Conservation (phyloP, 768 basidiomycete species). For the Strobilomyces dryophilus region DNA sequence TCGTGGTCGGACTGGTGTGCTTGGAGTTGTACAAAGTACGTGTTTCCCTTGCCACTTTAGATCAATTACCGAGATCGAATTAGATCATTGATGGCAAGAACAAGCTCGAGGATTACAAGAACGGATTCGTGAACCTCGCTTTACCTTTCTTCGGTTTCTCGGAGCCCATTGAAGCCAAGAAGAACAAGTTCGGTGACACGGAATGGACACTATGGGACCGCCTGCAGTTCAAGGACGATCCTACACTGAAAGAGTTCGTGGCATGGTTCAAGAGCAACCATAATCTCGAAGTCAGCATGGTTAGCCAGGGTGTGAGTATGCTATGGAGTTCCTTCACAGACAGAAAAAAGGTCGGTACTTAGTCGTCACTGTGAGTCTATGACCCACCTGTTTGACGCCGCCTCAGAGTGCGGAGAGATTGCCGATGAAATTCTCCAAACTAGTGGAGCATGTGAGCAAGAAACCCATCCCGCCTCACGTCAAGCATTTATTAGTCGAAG, state of each 20-base stretch:
- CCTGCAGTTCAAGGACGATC: conserved; percentile 87
- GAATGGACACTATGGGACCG: conserved; percentile 99
- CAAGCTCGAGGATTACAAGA: conserved; percentile 94
- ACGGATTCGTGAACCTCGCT: conserved; percentile 96
- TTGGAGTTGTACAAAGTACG: conserved; percentile 93
- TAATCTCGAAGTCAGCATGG: conserved; percentile 88
- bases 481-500: conserved; percentile 85
- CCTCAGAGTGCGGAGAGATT: conserved; percentile 80
- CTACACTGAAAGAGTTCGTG: conserved; percentile 81
- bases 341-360: conserved; percentile 74
- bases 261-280: conserved; percentile 81
- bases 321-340: conserved; percentile 93
- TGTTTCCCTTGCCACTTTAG: not conserved
- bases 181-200: conserved; percentile 80
- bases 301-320: conserved; percentile 97
- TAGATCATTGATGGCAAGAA: conserved; percentile 95
- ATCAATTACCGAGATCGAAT: conserved; percentile 1
- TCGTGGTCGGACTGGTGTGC: conserved; percentile 94
- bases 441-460: conserved; percentile 94
- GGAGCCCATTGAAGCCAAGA: conserved; percentile 87
- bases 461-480: conserved; percentile 82
- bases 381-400: conserved; percentile 4
- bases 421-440: conserved; percentile 82
- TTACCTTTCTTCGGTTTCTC: conserved; percentile 99
- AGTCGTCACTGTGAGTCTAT: not conserved